Evolutionary conservation across 2,329 filamentous ascomycete genomes (phyloP).

Genomic region (Zasmidium angulare): DNA sequence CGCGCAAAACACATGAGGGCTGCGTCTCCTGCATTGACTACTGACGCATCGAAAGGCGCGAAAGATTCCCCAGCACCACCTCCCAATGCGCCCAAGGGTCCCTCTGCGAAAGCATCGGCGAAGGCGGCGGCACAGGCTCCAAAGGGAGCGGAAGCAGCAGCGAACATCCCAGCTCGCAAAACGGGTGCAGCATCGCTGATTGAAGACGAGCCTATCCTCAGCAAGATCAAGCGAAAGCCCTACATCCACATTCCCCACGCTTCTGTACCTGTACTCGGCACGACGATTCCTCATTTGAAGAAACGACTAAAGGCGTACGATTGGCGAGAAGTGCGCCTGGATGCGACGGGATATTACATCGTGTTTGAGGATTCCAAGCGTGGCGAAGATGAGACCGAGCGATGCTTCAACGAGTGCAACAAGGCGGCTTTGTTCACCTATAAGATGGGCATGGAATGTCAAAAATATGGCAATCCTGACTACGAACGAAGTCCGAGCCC

Average conservation of each 20-base stretch:
- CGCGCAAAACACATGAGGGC: constrained; percentile 45
- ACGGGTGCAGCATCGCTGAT: constrained; percentile 54
- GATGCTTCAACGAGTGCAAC: constrained; percentile 76
- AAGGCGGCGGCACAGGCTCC: constrained; percentile 32
- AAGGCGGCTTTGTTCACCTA: constrained; percentile 89
- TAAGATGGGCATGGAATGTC: constrained; percentile 84
- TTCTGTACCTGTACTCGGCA: constrained; percentile 81
- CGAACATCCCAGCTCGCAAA: constrained; percentile 21
- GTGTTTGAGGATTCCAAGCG: constrained; percentile 77
- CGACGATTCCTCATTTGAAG: constrained; percentile 86
- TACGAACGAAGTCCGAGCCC: constrained; percentile 58
- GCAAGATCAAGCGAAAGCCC: constrained; percentile 72
- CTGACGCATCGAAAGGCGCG: constrained; percentile 33
- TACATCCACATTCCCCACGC: constrained; percentile 88
- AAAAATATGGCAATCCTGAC: constrained; percentile 65
- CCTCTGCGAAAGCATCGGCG: constrained; percentile 57
- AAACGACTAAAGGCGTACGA: constrained; percentile 81
- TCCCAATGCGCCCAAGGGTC: constrained; percentile 83
- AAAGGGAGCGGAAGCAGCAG: constrained; percentile 38
- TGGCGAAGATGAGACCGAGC: constrained; percentile 76
- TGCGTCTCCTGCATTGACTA: constrained; percentile 29
- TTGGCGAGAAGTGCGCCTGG: constrained; percentile 78
- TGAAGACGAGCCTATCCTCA: constrained; percentile 65
- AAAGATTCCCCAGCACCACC: constrained; percentile 62
- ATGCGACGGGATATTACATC: constrained; percentile 86